Base-by-base conservation (phyloP, 257 asterid genomes). In the Eucommia ulmoides region DNA sequence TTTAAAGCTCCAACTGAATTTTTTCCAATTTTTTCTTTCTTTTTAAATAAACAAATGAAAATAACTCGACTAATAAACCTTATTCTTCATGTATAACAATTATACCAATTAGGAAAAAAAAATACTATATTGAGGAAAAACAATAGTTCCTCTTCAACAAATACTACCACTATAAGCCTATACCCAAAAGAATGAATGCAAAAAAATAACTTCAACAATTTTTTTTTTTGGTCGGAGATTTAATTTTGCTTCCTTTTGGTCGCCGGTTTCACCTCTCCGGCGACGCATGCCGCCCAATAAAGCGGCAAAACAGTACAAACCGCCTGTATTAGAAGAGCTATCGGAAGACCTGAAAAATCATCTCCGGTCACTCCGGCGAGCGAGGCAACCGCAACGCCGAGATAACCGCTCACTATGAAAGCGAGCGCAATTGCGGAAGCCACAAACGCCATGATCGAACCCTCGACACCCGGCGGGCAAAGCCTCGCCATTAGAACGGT, bases 401-500 rank as follows among this genome's bases (percentile, higher is more conserved):
- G 56, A 52, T 83, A 91, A 1, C 97, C 99, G 4, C 97, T 87
- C 48, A 81, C 60, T 15, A 86, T 82, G 45, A 91, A 22, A 0
- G 99, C 80, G 20, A 91, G 73, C 0, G 97, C 95, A 3, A 79
- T 61, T 25, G 89, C 89, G 1, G 97, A 91, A 93, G 75, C 83
- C 26, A 74, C 84, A 53, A 91, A 81, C 1, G 99, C 96, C 97
- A 91, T 86, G 1, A 86, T 75, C 2, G 99, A 91, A 12, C 99
- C 99, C 62, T 86, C 99, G 8, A 82, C 81, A n/a, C 99, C 97
- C 0, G 78, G 75, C 1, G 99, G 97, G 25, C 99, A 91, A 16
- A 79, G 88, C 53, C 81, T 78, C 0, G 95, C 95, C 88, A 91
- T 76, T 41, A 86, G 50, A 24, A 91, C 95, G 19, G 41, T 66